A percentile compares a stretch with the other conserved stretches of the same genome.
phyloP scores from a whole-genome alignment of 208 protist species.

The Sergeia podlipaevii region DNA sequence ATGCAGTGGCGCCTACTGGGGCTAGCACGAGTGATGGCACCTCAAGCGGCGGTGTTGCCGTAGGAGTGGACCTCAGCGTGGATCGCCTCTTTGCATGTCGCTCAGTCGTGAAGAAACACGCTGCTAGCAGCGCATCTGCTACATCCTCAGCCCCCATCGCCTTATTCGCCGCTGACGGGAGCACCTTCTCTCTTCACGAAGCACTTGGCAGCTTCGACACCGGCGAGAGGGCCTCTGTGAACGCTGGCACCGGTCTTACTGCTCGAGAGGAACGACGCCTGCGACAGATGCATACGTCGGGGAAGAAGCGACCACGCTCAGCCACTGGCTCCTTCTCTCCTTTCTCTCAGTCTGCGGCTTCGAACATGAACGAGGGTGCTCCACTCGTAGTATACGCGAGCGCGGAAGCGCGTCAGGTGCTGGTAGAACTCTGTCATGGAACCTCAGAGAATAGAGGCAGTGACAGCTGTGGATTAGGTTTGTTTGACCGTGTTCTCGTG shows the following conservation, averaged over 20 bases:
- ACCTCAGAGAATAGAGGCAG: too few relatives aligned
- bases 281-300: background rate
- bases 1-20: constrained; percentile 27
- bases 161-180: constrained; percentile 53
- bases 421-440: too few relatives aligned
- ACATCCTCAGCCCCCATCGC: constrained; percentile 15
- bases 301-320: background rate
- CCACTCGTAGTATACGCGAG: constrained; percentile 11
- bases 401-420: too few relatives aligned
- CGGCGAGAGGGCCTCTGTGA: background rate
- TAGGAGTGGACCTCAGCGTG: constrained; percentile 72
- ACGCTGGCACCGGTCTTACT: constrained; percentile 21
- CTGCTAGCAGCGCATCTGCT: background rate
- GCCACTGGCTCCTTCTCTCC: too few relatives aligned
- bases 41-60: constrained; percentile 23
- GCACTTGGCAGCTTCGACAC: constrained; percentile 20
- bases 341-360: too few relatives aligned
- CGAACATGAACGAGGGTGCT: too few relatives aligned
- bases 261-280: constrained; percentile 17
- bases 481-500: constrained; percentile 85
- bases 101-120: constrained; percentile 39
- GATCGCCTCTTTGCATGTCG: constrained; percentile 52
- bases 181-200: constrained; percentile 8
- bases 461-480: background rate
- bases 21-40: background rate